A percentile compares a stretch with the other conserved stretches of the same genome.
Evolutionary conservation across 805 yeast species (phyloP).

Genomic region (Maudiozyma bulderi): DNA sequence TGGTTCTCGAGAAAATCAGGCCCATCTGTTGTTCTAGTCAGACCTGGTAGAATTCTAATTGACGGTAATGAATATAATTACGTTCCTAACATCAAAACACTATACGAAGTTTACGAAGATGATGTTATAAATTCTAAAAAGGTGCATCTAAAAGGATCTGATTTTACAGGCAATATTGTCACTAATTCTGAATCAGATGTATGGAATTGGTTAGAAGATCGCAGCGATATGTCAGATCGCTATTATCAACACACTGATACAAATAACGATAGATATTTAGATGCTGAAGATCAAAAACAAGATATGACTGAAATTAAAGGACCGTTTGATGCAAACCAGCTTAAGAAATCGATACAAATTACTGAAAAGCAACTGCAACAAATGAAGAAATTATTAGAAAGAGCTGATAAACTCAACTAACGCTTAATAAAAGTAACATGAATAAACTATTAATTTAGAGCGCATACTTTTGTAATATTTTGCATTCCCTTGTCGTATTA

Average conservation of each 20-base stretch:
- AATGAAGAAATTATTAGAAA: constrained; percentile 15
- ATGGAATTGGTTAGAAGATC: constrained; percentile 64
- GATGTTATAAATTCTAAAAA: constrained; percentile 13
- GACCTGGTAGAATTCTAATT: constrained; percentile 24
- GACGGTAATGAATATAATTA: constrained; percentile 33
- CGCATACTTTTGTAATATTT: too few species aligned
- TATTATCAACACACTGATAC: background rate
- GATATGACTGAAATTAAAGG: background rate
- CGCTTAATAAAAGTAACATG: too few species aligned
- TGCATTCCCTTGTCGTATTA: too few species aligned
- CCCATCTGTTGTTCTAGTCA: constrained; percentile 11
- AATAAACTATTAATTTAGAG: too few species aligned
- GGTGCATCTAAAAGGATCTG: constrained; percentile 3
- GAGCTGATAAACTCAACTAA: constrained; percentile 1
- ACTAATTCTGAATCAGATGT: constrained; percentile 47
- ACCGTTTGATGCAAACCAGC: background rate
- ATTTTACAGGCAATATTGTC: constrained; percentile 19
- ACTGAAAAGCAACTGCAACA: constrained; percentile 24
- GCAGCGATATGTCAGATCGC: constrained; percentile 15
- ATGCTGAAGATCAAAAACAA: background rate
- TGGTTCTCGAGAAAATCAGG: constrained; percentile 3
- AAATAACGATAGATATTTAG: background rate
- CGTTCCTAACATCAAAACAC: constrained; percentile 34
- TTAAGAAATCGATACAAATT: constrained; percentile 22
- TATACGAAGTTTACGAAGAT: constrained; percentile 27